A percentile compares a stretch with the other conserved stretches of the same genome.
phyloP scores from a whole-genome alignment of 2,329 filamentous ascomycete species.

The Nothophaeocryptopus gaeumannii region DNA sequence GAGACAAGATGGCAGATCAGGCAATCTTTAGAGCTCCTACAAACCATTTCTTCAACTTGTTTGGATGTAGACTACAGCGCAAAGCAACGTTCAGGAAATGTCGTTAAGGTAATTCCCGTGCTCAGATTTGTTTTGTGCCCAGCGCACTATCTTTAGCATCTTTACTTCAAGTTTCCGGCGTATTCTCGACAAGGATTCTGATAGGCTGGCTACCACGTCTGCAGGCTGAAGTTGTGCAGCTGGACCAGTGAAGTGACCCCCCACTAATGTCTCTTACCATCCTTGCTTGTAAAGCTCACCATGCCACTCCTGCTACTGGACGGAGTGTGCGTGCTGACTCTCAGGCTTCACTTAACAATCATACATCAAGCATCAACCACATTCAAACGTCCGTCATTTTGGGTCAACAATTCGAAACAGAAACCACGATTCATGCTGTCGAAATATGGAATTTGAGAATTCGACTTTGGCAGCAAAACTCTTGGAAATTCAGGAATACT shows the following conservation, averaged over 20 bases:
- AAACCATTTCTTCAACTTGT: too few relatives aligned
- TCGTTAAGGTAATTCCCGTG: neutral
- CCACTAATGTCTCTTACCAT: neutral
- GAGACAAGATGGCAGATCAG: constrained; percentile 1
- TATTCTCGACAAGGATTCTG: constrained; percentile 1
- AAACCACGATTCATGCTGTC: constrained; percentile 1
- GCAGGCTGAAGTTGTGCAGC: neutral
- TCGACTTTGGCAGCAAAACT: constrained; percentile 2
- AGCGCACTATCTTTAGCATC: neutral
- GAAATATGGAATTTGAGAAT: constrained; percentile 1
- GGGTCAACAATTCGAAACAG: neutral
- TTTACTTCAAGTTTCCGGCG: neutral
- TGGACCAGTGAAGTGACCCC: constrained; percentile 1
- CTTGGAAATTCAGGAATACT: neutral
- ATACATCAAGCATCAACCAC: neutral
- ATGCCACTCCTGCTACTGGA: neutral
- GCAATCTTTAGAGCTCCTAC: constrained; percentile 4
- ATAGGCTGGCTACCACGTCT: constrained; percentile 3
- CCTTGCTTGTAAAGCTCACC: neutral
- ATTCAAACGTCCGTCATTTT: neutral
- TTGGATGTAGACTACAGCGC: too few relatives aligned
- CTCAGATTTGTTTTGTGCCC: neutral
- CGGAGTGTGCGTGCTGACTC: neutral
- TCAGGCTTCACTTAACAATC: constrained; percentile 1
- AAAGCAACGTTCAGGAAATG: neutral